phyloP scores from a whole-genome alignment of 805 yeast species.

The Hanseniaspora lachancei region DNA sequence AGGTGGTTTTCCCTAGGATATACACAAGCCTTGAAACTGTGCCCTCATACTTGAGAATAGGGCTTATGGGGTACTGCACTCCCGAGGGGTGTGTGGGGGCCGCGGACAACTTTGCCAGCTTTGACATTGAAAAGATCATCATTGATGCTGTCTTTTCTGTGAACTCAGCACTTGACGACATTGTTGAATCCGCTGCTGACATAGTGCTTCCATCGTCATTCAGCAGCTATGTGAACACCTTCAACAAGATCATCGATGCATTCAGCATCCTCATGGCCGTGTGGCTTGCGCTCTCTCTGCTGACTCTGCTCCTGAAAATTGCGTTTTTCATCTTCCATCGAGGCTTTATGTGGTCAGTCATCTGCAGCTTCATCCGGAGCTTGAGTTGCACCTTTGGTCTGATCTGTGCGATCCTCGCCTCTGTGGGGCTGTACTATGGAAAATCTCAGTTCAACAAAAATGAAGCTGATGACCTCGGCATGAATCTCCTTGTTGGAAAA shows the following conservation, averaged over 20 bases:
- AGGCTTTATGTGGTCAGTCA: neutral
- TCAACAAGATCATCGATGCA: slow-evolving; percentile 1
- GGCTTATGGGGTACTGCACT: slow-evolving; percentile 5
- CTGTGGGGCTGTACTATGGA: neutral
- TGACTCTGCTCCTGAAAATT: neutral
- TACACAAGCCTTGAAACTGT: neutral
- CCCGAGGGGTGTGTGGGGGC: neutral
- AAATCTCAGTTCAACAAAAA: neutral
- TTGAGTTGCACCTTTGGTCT: neutral
- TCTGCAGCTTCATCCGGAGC: neutral
- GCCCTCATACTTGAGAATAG: slow-evolving; percentile 1
- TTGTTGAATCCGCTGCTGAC: neutral
- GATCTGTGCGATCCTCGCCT: neutral
- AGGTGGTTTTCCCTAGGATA: neutral
- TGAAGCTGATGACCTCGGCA: neutral
- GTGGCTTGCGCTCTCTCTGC: neutral
- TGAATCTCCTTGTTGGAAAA: neutral
- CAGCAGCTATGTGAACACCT: neutral
- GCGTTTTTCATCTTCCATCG: neutral
- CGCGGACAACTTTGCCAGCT: neutral
- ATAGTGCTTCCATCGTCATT: neutral
- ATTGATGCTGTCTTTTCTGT: neutral
- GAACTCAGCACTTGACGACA: neutral
- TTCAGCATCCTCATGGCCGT: neutral
- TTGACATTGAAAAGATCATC: neutral